These are phyloP conservation scores for Blastosporella zonata DNA, from an alignment of 1,284 basidiomycete species.

Conservation along the genomic window DNA sequence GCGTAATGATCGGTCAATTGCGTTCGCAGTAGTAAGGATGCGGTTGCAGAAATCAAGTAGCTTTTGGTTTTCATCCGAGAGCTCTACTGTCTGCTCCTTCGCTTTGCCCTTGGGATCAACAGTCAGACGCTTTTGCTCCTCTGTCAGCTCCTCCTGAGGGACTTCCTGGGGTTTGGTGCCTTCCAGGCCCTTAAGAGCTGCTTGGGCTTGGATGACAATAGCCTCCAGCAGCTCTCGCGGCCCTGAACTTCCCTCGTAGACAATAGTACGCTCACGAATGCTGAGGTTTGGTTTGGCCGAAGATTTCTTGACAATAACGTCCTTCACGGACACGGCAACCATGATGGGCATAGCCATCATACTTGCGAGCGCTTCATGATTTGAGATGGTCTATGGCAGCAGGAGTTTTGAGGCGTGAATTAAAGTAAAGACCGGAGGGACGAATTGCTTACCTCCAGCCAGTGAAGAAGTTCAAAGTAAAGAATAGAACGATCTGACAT, in stretches of 20 bases:
- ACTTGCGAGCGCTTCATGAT: slow-evolving; percentile 85
- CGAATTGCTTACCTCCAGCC: slow-evolving; percentile 71
- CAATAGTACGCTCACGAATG: slow-evolving; percentile 71
- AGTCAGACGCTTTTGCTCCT: slow-evolving; percentile 81
- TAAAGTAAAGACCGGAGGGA: slow-evolving; percentile 1
- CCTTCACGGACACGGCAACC: slow-evolving; percentile 70
- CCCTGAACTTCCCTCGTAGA: slow-evolving; percentile 86
- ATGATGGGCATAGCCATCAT: slow-evolving; percentile 98
- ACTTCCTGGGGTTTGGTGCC: slow-evolving; percentile 51
- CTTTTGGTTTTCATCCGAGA: slow-evolving; percentile 67
- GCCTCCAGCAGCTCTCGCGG: slow-evolving; percentile 88
- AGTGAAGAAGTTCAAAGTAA: slow-evolving; percentile 87
- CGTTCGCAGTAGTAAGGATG: slow-evolving; percentile 73
- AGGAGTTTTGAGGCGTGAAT: not conserved
- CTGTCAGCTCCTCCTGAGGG: slow-evolving; percentile 65
- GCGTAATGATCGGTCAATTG: slow-evolving; percentile 79
- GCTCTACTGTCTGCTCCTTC: slow-evolving; percentile 42
- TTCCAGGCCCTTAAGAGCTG: slow-evolving; percentile 82
- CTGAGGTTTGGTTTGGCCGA: slow-evolving; percentile 40
- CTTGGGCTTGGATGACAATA: slow-evolving; percentile 85
- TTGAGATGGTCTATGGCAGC: slow-evolving; percentile 70
- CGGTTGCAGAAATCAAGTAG: slow-evolving; percentile 71
- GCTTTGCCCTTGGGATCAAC: slow-evolving; percentile 60
- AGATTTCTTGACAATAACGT: slow-evolving; percentile 50
- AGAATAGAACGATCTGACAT: slow-evolving; percentile 85